Base-by-base conservation (phyloP, 306 rosid species). In the Arachis stenosperma region DNA sequence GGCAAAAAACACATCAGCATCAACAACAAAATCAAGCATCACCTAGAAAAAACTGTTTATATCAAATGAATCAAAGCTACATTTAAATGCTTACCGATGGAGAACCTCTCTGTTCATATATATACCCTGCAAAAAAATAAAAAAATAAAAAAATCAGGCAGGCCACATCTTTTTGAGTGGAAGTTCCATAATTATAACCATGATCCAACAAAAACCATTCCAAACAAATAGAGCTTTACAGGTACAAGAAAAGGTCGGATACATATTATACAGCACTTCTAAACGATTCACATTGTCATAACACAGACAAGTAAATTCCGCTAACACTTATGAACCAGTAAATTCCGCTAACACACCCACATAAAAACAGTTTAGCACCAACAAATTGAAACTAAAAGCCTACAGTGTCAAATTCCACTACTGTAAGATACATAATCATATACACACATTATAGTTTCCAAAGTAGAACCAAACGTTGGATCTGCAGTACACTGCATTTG, bases 51-150 rank as follows among this genome's bases (percentile, higher is more conserved):
- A 50, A 51, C 0, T 10, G 42, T 36, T 33, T 33, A 14, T 73
- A 61, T 50, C 71, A 27, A 62, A 65, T 69, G 27, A 62, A 65
- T 75, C 77, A 73, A 5, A 74, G 3, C 53, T 54, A 52, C 43
- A 71, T 8, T 70, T 36, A 50, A 81, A 66, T 76, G 59, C 92
- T 85, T 85, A 94, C 97, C 22, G 92, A 65, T 66, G 89, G 85
- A 61, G 95, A 71, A 75, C 60, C 83, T 76, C 74, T 89, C 65
- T 81, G 88, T 61, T 94, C 95, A 63, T 88, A 88, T 51, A 71
- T 69, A 81, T 83, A 89, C 46, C 96, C 98, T 94, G 95, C 88
- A 74, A 57, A 55, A 55, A 76, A 39, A 37, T 17, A 17, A 17
- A 17, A 53, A 74, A 53, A 22, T 1, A 22, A 22, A 22, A 22